phyloP scores from a whole-genome alignment of 306 rosid species.

The Crotalaria pallida region DNA sequence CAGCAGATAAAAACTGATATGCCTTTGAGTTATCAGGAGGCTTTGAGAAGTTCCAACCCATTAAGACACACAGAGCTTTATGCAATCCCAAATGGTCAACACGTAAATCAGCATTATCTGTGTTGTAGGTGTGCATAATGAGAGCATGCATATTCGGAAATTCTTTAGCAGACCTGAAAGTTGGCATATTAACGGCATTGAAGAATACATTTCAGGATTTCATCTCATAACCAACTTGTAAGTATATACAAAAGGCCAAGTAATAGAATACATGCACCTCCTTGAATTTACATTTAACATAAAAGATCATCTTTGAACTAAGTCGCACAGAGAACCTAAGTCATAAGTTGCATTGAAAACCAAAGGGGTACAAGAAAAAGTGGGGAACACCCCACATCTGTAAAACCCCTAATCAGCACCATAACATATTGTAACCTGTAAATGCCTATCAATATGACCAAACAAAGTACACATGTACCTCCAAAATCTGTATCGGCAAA shows the following conservation, averaged over 20 bases:
- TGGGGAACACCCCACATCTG: background rate
- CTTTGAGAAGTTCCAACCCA: constrained; percentile 91
- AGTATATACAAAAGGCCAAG: constrained; percentile 35
- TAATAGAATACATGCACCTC: constrained; percentile 31
- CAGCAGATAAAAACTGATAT: constrained; percentile 75
- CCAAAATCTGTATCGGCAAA: constrained; percentile 4
- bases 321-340: constrained; percentile 13
- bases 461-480: background rate
- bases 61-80: constrained; percentile 89
- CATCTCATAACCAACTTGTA: constrained; percentile 35
- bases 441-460: background rate
- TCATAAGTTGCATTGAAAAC: constrained; percentile 1
- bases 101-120: constrained; percentile 58
- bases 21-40: constrained; percentile 89
- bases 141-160: constrained; percentile 91
- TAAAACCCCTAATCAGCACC: background rate
- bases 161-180: constrained; percentile 95
- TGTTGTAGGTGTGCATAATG: constrained; percentile 85
- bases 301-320: background rate
- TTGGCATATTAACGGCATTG: constrained; percentile 60
- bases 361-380: background rate
- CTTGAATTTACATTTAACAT: background rate
- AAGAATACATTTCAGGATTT: constrained; percentile 51
- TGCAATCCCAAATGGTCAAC: constrained; percentile 97
- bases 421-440: background rate